phyloP scores from a whole-genome alignment of 768 basidiomycete species.

The Tricholoma saponaceum region DNA sequence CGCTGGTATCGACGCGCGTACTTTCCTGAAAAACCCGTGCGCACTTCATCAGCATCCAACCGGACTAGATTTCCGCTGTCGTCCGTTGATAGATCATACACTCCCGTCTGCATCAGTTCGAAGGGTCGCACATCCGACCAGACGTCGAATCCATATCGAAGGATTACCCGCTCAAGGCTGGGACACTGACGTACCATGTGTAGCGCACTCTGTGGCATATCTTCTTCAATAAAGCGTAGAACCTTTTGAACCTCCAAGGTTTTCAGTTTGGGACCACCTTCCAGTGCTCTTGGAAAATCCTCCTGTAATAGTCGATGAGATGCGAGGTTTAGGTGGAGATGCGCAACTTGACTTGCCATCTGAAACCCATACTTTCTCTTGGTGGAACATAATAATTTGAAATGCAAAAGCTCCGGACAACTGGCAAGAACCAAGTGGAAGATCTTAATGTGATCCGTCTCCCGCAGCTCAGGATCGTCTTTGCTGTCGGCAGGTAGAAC shows the following conservation, averaged over 20 bases:
- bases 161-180: conserved; percentile 12
- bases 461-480: conserved; percentile 8
- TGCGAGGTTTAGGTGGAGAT: neutral
- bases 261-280: conserved; percentile 13
- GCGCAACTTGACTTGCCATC: conserved; percentile 11
- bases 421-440: conserved; percentile 13
- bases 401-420: conserved; percentile 14
- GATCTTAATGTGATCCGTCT: conserved; percentile 18
- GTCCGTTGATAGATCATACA: conserved; percentile 9
- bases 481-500: conserved; percentile 2
- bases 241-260: conserved; percentile 17
- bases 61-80: conserved; percentile 4
- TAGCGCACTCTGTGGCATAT: conserved; percentile 13
- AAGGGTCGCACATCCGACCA: conserved; percentile 10
- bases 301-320: conserved; percentile 6
- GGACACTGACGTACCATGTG: conserved; percentile 11
- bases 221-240: conserved; percentile 9
- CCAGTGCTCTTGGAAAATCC: conserved; percentile 15
- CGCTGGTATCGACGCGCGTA: conserved; percentile 11
- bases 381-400: conserved; percentile 18
- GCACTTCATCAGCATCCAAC: conserved; percentile 12
- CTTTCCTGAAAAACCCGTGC: conserved; percentile 6
- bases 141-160: conserved; percentile 10
- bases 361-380: conserved; percentile 13
- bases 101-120: conserved; percentile 11